phyloP scores from a whole-genome alignment of 768 basidiomycete genomes.

The Amanita jacksonii region DNA sequence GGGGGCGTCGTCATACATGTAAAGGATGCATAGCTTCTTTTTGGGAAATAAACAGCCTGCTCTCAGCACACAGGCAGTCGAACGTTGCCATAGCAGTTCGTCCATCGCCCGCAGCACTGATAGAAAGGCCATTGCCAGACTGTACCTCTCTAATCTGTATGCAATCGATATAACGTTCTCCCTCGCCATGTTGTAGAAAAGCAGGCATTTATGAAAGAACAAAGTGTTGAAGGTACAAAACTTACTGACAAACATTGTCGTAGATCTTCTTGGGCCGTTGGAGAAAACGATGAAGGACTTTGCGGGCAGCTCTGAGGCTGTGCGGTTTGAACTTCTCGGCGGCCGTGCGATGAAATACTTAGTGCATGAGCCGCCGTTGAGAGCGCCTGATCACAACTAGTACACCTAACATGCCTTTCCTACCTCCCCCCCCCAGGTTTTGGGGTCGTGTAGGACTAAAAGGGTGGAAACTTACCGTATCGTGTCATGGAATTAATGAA shows the following conservation, averaged over 20 bases:
- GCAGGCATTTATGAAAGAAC: slow-evolving; percentile 4
- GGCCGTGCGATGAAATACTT: slow-evolving; percentile 12
- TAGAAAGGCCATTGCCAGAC: neutral
- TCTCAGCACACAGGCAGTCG: too few species aligned
- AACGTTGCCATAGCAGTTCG: too few species aligned
- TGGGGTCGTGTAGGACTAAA: neutral
- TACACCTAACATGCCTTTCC: neutral
- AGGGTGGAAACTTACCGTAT: slow-evolving; percentile 20
- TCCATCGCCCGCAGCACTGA: neutral
- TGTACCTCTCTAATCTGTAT: neutral
- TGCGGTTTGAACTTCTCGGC: slow-evolving; percentile 16
- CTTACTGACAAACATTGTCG: slow-evolving; percentile 27
- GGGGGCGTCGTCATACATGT: too few species aligned
- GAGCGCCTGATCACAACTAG: slow-evolving; percentile 18
- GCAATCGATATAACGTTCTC: slow-evolving; percentile 8
- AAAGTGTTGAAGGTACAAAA: slow-evolving; percentile 2
- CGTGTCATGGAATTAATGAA: slow-evolving; percentile 17
- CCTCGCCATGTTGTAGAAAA: slow-evolving; percentile 26
- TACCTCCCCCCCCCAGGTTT: neutral
- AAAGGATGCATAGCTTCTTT: too few species aligned
- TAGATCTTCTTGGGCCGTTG: slow-evolving; percentile 22
- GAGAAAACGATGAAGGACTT: slow-evolving; percentile 23
- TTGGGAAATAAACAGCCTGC: too few species aligned
- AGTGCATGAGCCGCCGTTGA: slow-evolving; percentile 19
- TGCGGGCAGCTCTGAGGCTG: slow-evolving; percentile 20